A percentile compares a stretch with the other conserved stretches of the same genome.
Evolutionary conservation across 352 stramenopile genomes (phyloP).

Genomic region (Phytophthora pisi): DNA sequence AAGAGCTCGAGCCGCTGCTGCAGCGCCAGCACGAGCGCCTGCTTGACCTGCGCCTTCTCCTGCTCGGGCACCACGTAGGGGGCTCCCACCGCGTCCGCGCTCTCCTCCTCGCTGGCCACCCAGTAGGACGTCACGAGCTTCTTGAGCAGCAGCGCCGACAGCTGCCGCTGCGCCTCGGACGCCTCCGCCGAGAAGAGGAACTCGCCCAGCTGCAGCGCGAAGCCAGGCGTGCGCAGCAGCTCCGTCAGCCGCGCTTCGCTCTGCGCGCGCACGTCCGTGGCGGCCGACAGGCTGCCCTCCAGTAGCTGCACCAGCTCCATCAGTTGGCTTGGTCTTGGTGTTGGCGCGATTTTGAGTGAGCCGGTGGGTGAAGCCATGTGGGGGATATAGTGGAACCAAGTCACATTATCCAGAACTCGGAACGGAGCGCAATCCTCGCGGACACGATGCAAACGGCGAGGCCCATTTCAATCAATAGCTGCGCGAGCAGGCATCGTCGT

Average conservation of each 20-base stretch:
- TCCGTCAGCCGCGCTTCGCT: slow-evolving; percentile 72
- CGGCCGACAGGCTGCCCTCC: slow-evolving; percentile 55
- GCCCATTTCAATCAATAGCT: too few species aligned
- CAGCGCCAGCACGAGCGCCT: slow-evolving; percentile 60
- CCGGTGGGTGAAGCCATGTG: not conserved
- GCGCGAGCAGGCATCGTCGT: too few species aligned
- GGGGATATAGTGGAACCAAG: not conserved
- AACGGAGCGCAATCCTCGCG: too few species aligned
- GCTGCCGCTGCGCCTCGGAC: slow-evolving; percentile 55
- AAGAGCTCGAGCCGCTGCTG: slow-evolving; percentile 68
- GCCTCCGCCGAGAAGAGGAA: slow-evolving; percentile 62
- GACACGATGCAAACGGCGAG: too few species aligned
- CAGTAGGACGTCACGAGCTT: slow-evolving; percentile 74
- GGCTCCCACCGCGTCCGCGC: not conserved
- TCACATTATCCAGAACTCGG: not conserved
- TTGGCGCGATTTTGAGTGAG: slow-evolving; percentile 14
- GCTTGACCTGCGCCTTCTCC: slow-evolving; percentile 73
- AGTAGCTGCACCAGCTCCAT: slow-evolving; percentile 61
- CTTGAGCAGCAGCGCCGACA: slow-evolving; percentile 63
- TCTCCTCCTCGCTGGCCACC: slow-evolving; percentile 45
- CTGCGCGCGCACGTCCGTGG: slow-evolving; percentile 52
- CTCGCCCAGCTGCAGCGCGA: slow-evolving; percentile 73
- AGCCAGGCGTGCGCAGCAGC: slow-evolving; percentile 62
- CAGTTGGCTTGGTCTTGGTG: not conserved
- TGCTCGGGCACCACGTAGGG: slow-evolving; percentile 61